Evolutionary conservation across 352 stramenopile species (phyloP), one percentile per base, ranked within the genome.

Genomic region (Globisporangium irregulare): DNA sequence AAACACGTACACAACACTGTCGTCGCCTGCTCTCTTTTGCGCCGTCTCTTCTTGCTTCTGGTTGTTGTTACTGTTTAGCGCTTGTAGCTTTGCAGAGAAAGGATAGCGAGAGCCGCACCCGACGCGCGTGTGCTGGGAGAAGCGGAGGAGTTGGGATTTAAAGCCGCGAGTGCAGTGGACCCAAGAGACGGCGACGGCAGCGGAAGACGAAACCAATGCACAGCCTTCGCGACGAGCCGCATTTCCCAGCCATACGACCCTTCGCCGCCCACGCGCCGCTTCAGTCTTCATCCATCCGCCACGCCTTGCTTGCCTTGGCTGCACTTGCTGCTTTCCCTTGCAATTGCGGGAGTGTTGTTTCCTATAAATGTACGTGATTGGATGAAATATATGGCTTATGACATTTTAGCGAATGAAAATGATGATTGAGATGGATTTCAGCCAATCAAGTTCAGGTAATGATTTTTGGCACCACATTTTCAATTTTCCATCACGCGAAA

Each of bases 1-100:
- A 46, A 18, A 20, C 12, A 46, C 38, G 38, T 46, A 46, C 38
- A 8, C 38, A 46, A 46, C 24, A 7, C 53, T 20, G 53, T 5
- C 48, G 20, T 27, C 53, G 53, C n/a, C 53, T 29, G 5, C 34
- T 32, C 32, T 41, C 3, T 12, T 24, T 41, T 18, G 41, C 18
- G 15, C 8, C 18, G 41, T n/a, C 41, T 22, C 5, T n/a, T 22
- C 36, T 38, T 20, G 53, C 38, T 64, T 34, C 9, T 2, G 12
- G 59, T 38, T 24, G 24, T 27, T 25, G 12, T 59, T 10, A 9
- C 32, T 10, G 22, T 34, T 14, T 24, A 9, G 41, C 20, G 56
- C 56, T 61, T 61, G 56, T 32, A 32, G 56, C 56, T 48, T 61
- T 54, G 48, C n/a, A 15, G 34, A 63, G 24, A 63, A 63, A 63